Evolutionary conservation across 176 grass and related monocot species (phyloP).

Genomic region (Poa annua): DNA sequence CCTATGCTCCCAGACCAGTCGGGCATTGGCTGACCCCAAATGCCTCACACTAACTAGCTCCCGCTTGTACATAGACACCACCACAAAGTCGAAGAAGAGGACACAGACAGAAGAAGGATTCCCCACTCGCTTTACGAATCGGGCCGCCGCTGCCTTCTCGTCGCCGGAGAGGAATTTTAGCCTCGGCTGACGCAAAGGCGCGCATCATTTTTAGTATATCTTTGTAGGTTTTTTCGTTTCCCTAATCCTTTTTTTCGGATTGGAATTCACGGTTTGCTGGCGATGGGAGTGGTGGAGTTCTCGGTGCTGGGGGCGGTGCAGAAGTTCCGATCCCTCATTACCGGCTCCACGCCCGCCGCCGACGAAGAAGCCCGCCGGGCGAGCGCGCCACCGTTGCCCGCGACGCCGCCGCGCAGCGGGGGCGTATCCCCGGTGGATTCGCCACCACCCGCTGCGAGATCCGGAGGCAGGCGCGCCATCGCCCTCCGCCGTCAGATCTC

Average conservation of each 20-base stretch:
- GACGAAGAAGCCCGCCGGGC: constrained; percentile 6
- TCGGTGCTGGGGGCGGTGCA: constrained; percentile 58
- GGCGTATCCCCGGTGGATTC: constrained; percentile 36
- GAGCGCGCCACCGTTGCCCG: constrained; percentile 1
- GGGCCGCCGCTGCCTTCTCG: background rate
- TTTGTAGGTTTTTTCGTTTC: constrained; percentile 19
- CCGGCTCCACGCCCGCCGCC: constrained; percentile 19
- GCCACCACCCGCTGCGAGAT: constrained; percentile 46
- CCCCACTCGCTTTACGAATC: constrained; percentile 19
- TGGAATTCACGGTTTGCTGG: constrained; percentile 32
- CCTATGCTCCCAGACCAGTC: constrained; percentile 59
- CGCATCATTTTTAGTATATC: background rate
- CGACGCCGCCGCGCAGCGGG: constrained; percentile 44
- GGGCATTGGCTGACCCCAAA: constrained; percentile 59
- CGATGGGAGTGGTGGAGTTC: constrained; percentile 78
- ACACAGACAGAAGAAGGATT: background rate
- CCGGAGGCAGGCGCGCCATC: constrained; percentile 49
- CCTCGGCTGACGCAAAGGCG: constrained; percentile 39
- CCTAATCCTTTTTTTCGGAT: constrained; percentile 10
- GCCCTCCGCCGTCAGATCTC: constrained; percentile 62
- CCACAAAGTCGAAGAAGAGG: background rate
- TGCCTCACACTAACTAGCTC: constrained; percentile 47
- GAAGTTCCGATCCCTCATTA: constrained; percentile 72
- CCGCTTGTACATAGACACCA: constrained; percentile 36
- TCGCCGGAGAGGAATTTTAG: constrained; percentile 68